These are phyloP conservation scores for Phoma sp. DNA, from an alignment of 2,329 filamentous ascomycete genomes.

Conservation along the genomic window DNA sequence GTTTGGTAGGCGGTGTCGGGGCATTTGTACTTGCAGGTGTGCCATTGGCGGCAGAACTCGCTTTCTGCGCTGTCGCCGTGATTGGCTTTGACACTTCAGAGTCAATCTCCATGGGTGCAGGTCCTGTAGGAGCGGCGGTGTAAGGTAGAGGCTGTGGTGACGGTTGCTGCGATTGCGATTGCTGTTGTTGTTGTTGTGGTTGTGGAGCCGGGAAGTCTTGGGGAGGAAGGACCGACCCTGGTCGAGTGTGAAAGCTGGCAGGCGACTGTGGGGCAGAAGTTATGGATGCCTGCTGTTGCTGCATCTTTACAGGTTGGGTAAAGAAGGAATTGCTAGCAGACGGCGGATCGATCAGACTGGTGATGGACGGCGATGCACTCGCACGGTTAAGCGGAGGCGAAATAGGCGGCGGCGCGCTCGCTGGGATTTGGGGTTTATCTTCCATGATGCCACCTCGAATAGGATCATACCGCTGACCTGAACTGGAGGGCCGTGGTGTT, in stretches of 20 bases:
- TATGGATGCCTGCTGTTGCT: conserved; percentile 46
- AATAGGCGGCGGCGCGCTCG: conserved; percentile 56
- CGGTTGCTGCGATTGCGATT: conserved; percentile 20
- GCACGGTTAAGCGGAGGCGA: conserved; percentile 70
- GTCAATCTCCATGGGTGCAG: conserved; percentile 49
- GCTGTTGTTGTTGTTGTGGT: conserved; percentile 27
- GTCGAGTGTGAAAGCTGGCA: conserved; percentile 40
- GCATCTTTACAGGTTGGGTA: conserved; percentile 40
- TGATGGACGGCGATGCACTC: conserved; percentile 91
- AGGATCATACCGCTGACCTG: conserved; percentile 87
- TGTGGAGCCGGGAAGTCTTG: conserved; percentile 34
- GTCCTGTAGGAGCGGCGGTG: conserved; percentile 25
- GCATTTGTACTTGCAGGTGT: conserved; percentile 57
- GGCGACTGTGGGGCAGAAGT: conserved; percentile 52
- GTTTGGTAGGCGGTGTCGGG: conserved; percentile 63
- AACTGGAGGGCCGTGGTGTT: conserved; percentile 64
- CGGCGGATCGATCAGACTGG: conserved; percentile 83
- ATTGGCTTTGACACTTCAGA: conserved; percentile 37
- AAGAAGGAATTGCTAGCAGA: conserved; percentile 49
- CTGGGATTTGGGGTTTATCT: conserved; percentile 51
- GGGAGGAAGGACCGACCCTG: conserved; percentile 37
- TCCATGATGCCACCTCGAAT: conserved; percentile 70
- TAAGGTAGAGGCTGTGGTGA: conserved; percentile 22
- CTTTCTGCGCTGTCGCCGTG: conserved; percentile 40
- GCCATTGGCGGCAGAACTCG: conserved; percentile 40